phyloP scores from a whole-genome alignment of 2,329 filamentous ascomycete genomes.

The Neonectria magnoliae region DNA sequence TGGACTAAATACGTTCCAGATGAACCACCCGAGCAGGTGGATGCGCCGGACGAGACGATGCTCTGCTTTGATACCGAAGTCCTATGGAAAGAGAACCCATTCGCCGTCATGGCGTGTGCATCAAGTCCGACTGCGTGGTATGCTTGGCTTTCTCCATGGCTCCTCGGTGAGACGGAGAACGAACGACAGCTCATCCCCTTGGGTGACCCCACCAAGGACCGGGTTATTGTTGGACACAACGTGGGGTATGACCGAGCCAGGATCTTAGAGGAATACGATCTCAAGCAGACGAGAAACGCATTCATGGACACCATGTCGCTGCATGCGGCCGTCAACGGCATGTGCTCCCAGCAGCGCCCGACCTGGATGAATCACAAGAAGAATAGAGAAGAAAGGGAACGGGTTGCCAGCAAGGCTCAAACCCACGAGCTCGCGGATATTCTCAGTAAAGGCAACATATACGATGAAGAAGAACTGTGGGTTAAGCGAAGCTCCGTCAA shows the following conservation, averaged over 20 bases:
- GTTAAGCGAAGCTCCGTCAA: conserved; percentile 95
- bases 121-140: conserved; percentile 93
- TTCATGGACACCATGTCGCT: conserved; percentile 99
- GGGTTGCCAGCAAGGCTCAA: conserved; percentile 76
- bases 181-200: conserved; percentile 87
- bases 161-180: conserved; percentile 82
- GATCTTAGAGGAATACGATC: conserved; percentile 86
- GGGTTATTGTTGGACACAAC: conserved; percentile 93
- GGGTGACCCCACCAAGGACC: conserved; percentile 76
- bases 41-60: conserved; percentile 81
- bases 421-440: conserved; percentile 77
- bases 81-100: conserved; percentile 92
- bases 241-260: conserved; percentile 93
- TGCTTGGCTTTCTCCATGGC: conserved; percentile 95
- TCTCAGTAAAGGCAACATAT: conserved; percentile 69
- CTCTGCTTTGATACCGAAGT: conserved; percentile 97
- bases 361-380: conserved; percentile 99
- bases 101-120: conserved; percentile 96
- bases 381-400: conserved; percentile 83
- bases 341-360: conserved; percentile 96
- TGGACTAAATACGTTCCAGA: conserved; percentile 93
- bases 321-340: conserved; percentile 97
- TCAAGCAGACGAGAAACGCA: conserved; percentile 83
- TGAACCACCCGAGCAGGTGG: conserved; percentile 75
- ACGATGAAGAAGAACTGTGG: conserved; percentile 96